phyloP scores from a whole-genome alignment of 179 eudicot genomes.

The Beta lomatogona region DNA sequence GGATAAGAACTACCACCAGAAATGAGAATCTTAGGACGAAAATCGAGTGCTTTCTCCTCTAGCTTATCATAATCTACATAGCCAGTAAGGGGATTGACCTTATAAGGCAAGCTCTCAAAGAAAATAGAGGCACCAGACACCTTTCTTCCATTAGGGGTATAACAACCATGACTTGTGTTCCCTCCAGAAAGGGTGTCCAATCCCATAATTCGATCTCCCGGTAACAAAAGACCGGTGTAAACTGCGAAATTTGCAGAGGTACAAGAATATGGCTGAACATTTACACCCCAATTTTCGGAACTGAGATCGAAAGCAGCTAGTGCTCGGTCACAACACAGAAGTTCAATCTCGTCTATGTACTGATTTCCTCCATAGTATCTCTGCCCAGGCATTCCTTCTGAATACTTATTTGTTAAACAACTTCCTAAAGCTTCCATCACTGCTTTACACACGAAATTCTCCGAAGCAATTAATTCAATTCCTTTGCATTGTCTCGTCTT shows the following conservation, averaged over 20 bases:
- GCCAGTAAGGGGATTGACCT: conserved; percentile 74
- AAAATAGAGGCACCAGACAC: conserved; percentile 86
- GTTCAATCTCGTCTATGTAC: conserved; percentile 76
- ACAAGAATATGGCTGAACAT: conserved; percentile 90
- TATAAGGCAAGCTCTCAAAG: conserved; percentile 79
- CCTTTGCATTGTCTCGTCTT: conserved; percentile 71
- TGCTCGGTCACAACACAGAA: conserved; percentile 63
- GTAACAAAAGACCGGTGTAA: conserved; percentile 76
- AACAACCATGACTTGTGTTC: conserved; percentile 76
- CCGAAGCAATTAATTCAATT: conserved; percentile 85
- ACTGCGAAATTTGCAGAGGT: conserved; percentile 87
- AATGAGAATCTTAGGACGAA: conserved; percentile 84
- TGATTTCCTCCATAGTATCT: conserved; percentile 82
- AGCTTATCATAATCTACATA: conserved; percentile 79
- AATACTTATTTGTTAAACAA: conserved; percentile 75
- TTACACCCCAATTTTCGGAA: conserved; percentile 76
- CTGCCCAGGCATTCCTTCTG: conserved; percentile 83
- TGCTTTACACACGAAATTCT: conserved; percentile 78
- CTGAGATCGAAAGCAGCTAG: conserved; percentile 69
- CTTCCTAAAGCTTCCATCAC: conserved; percentile 91
- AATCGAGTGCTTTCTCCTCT: conserved; percentile 81
- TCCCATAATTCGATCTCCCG: conserved; percentile 90
- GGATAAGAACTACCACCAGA: conserved; percentile 95
- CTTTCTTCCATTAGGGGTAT: conserved; percentile 73
- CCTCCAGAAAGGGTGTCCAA: conserved; percentile 84